phyloP scores from a whole-genome alignment of 495 filamentous ascomycete genomes.

The Terfezia claveryi region DNA sequence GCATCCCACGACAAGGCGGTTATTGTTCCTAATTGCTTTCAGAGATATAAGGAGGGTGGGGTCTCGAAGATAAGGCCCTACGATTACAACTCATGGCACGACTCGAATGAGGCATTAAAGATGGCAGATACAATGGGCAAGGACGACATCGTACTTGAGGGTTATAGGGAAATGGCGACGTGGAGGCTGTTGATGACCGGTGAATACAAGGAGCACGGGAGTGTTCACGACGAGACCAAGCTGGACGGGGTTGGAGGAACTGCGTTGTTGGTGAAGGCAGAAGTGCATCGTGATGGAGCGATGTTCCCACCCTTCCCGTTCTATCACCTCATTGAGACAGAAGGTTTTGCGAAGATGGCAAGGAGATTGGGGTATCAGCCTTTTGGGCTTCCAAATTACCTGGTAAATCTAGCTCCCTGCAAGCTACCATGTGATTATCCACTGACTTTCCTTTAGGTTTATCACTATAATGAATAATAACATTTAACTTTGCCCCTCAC shows the following conservation, averaged over 20 bases:
- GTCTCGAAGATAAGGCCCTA: slow-evolving; percentile 56
- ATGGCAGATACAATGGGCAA: slow-evolving; percentile 57
- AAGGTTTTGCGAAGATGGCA: slow-evolving; percentile 97
- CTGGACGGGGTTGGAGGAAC: slow-evolving; percentile 92
- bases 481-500: no score
- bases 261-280: slow-evolving; percentile 83
- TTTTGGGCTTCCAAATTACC: slow-evolving; percentile 83
- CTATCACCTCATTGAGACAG: slow-evolving; percentile 91
- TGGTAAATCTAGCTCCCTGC: slow-evolving; percentile 34
- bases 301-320: slow-evolving; percentile 97
- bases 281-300: slow-evolving; percentile 89
- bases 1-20: slow-evolving; percentile 66
- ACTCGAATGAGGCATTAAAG: slow-evolving; percentile 51
- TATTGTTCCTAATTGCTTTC: slow-evolving; percentile 88
- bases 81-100: slow-evolving; percentile 94
- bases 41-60: slow-evolving; percentile 57
- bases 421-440: not conserved
- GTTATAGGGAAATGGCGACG: slow-evolving; percentile 77
- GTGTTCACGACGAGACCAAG: slow-evolving; percentile 38
- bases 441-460: slow-evolving; percentile 9
- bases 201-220: slow-evolving; percentile 36
- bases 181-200: slow-evolving; percentile 87
- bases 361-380: slow-evolving; percentile 62
- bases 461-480: slow-evolving; percentile 20
- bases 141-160: slow-evolving; percentile 71